Base-by-base conservation (phyloP, 192 early-diverging fungal species). In the Umbelopsis ramanniana region DNA sequence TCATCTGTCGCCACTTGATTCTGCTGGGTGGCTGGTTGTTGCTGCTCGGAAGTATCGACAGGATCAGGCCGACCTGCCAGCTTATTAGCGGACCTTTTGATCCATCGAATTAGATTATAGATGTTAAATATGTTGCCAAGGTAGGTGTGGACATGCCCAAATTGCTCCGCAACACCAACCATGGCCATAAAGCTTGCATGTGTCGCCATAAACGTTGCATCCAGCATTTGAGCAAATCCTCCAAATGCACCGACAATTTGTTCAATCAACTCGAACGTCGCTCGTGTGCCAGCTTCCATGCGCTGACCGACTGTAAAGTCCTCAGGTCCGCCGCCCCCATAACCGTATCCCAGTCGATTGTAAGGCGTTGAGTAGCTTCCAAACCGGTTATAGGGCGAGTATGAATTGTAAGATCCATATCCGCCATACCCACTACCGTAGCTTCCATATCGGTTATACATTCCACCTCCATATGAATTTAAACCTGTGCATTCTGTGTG, bases 181-280 rank as follows among this genome's bases (percentile, higher is more conserved):
- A 97, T 94, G 19, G 94, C 93, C 92, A 95, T 91, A 67, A 92
- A 92, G 7, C 85, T 90, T 17, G 91, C 91, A 80, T 95, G 93
- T 0, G 96, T 98, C 22, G 96, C 94, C 81, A 94, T 90, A 76
- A 95, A 97, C 5, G 96, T 98, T 3, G 93, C 94, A 70, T 96
- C 96, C 38, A 98, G 88, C 96, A 98, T 97, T 66, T 93, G 93
- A 10, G 94, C 88, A 82, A 98, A 96, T 15, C 95, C 95, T 26
- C 91, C 94, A 85, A 98, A 98, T 2, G 94, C 93, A 46, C 93
- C 92, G 5, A 98, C 95, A 43, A 98, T 82, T 19, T 91, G 90
- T 67, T 97, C 94, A 33, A 98, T 90, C 46, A 93, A 79, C 72
- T 94, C 88, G 74, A 98, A 98, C 2, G 95, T 93, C 24, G 94